A percentile compares a stretch with the other conserved stretches of the same genome.
These are phyloP conservation scores for Catharanthus roseus DNA, from an alignment of 257 asterid genomes.

Conservation along the genomic window DNA sequence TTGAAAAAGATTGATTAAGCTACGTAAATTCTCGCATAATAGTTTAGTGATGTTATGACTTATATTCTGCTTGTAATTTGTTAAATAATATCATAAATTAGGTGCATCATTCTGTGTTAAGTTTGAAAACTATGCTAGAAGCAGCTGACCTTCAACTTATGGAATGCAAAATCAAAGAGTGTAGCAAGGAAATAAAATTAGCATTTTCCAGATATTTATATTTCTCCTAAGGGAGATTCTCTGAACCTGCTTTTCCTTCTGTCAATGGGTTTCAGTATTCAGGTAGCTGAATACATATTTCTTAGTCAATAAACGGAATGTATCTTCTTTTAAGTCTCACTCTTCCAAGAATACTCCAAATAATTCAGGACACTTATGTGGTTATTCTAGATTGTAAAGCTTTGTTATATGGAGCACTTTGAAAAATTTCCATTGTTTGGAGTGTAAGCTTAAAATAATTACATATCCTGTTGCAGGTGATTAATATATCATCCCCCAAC, in stretches of 20 bases:
- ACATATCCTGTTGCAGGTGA: slow-evolving; percentile 44
- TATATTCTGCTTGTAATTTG: not conserved
- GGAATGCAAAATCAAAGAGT: not conserved
- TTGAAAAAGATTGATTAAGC: not conserved
- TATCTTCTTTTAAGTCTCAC: not conserved
- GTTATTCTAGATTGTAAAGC: not conserved
- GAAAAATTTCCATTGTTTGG: not conserved
- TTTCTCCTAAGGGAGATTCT: not conserved
- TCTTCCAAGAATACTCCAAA: not conserved
- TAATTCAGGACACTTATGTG: not conserved
- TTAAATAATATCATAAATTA: not conserved
- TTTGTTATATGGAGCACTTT: not conserved
- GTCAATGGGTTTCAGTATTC: not conserved
- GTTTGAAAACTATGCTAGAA: not conserved
- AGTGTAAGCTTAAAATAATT: not conserved
- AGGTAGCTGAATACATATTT: not conserved
- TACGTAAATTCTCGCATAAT: not conserved
- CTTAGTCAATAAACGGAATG: not conserved
- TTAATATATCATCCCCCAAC: slow-evolving; percentile 91
- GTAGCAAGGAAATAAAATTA: not conserved
- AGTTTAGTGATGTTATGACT: not conserved
- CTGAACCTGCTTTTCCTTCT: not conserved
- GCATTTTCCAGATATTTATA: not conserved
- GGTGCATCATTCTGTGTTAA: not conserved
- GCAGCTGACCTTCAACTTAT: not conserved